These are phyloP conservation scores for Talaromyces nanjingensis DNA, from an alignment of 495 filamentous ascomycete genomes.

Conservation along the genomic window DNA sequence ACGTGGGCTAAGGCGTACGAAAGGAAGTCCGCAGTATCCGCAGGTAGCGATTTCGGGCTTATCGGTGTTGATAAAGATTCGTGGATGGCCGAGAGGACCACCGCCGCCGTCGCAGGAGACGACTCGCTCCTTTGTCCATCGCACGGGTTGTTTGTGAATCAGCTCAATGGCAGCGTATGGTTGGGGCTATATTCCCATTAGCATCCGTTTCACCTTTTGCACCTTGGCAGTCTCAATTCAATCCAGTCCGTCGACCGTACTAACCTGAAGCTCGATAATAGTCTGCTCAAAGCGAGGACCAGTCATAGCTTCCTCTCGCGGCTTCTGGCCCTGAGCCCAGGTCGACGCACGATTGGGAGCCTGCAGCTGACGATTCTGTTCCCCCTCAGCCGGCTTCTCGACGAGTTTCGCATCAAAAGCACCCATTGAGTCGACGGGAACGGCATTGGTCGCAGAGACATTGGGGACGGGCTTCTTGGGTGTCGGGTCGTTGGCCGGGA, in stretches of 20 bases:
- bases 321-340: conserved; percentile 81
- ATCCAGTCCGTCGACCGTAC: conserved; percentile 18
- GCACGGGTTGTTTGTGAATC: conserved; percentile 91
- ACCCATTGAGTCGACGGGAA: conserved; percentile 43
- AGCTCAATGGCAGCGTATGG: conserved; percentile 86
- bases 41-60: conserved; percentile 89
- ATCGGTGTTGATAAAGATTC: conserved; percentile 95
- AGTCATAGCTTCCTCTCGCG: conserved; percentile 72
- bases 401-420: conserved; percentile 37
- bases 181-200: conserved; percentile 54
- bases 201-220: neutral
- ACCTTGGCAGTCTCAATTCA: neutral
- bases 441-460: conserved; percentile 55
- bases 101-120: conserved; percentile 93
- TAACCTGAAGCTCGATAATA: conserved; percentile 80
- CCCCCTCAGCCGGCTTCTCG: conserved; percentile 54
- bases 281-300: conserved; percentile 97
- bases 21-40: conserved; percentile 92
- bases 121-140: conserved; percentile 74
- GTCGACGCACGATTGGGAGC: conserved; percentile 76
- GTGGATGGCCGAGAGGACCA: conserved; percentile 83
- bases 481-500: conserved; percentile 49
- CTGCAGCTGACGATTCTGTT: conserved; percentile 58
- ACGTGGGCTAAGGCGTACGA: conserved; percentile 50
- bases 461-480: conserved; percentile 39